Evolutionary conservation across 2,329 filamentous ascomycete species (phyloP), one percentile per base, ranked within the genome.

Genomic region (Lachnellula cervina): DNA sequence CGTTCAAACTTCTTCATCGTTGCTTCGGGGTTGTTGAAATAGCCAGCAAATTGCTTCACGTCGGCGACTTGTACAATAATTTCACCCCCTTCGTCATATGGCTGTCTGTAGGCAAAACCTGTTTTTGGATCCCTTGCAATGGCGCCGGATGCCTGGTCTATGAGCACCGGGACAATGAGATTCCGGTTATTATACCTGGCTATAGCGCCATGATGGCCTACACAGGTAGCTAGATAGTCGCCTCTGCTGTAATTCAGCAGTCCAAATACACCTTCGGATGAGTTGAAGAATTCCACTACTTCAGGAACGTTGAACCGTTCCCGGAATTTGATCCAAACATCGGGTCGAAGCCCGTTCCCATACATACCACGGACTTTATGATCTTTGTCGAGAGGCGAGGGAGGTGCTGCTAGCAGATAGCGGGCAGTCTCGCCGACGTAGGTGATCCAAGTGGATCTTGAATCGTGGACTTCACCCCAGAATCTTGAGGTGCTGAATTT

Each of bases 361-460:
- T 79, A 84, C 72, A 86, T 84, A 50, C 75, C 72, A 57, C 77
- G 77, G 11, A 87, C 76, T 4, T 73, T 73, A 71, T 88, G 84
- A 14, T 79, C 72, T 58, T 72, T 77, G 69, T 88, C 84, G 6
- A 82, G 76, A 0, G 81, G 76, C n/a, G 79, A 81, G 0, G 81
- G 80, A 2, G 87, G 86, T 1, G 81, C 80, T 0, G 87, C 83
- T 13, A 91, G 77, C 0, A 92, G 77, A 62, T 91, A 92, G 0
- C 88, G 80, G 6, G 88, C 81, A 0, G 86, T 89, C 69, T 92
- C 88, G 64, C 88, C 88, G 2, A 92, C 88, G 66, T 92, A 92
- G 17, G 88, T 82, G 62, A 91, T 88, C 65, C 82, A 80, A 0
- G 87, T 90, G 0, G 88, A 82, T 14, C 79, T 72, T 0, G 83